phyloP scores from a whole-genome alignment of 441 rosid genomes.

The Capsella rubella region DNA sequence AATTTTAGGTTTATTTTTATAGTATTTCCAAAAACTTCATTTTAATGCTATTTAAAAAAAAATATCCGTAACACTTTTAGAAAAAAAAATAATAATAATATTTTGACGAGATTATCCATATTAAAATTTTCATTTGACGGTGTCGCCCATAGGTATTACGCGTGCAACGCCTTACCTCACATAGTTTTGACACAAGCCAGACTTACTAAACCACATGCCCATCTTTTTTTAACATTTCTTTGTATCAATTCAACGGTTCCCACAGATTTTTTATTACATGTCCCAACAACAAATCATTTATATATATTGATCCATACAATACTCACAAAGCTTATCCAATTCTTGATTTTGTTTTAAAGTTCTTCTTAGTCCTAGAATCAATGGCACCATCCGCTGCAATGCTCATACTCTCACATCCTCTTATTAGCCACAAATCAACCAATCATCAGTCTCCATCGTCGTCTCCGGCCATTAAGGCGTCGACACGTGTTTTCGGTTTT shows the following conservation, averaged over 20 bases:
- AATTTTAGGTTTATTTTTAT: too few relatives aligned
- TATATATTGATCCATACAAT: conserved; percentile 17
- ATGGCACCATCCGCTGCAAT: conserved; percentile 70
- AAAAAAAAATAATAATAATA: too few relatives aligned
- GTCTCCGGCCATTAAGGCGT: conserved; percentile 18
- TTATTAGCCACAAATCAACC: conserved; percentile 18
- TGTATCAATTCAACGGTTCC: conserved; percentile 29
- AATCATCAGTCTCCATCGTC: conserved; percentile 25
- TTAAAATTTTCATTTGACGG: background rate
- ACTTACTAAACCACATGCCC: conserved; percentile 40
- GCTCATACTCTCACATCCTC: conserved; percentile 48
- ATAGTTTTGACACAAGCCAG: conserved; percentile 37
- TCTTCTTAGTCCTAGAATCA: conserved; percentile 1
- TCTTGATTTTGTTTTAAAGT: background rate
- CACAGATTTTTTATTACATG: conserved; percentile 34
- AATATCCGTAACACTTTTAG: too few relatives aligned
- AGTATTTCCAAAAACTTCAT: too few relatives aligned
- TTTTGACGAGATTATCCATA: too few relatives aligned
- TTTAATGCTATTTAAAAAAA: too few relatives aligned
- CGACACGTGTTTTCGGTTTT: conserved; percentile 21
- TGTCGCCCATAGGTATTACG: conserved; percentile 30
- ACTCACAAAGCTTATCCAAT: background rate
- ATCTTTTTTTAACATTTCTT: conserved; percentile 12
- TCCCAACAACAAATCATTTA: conserved; percentile 1
- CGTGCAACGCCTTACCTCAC: conserved; percentile 17